Evolutionary conservation across 2,329 filamentous ascomycete species (phyloP), one percentile per base, ranked within the genome.

Genomic region (Neopestalotiopsis clavispora): DNA sequence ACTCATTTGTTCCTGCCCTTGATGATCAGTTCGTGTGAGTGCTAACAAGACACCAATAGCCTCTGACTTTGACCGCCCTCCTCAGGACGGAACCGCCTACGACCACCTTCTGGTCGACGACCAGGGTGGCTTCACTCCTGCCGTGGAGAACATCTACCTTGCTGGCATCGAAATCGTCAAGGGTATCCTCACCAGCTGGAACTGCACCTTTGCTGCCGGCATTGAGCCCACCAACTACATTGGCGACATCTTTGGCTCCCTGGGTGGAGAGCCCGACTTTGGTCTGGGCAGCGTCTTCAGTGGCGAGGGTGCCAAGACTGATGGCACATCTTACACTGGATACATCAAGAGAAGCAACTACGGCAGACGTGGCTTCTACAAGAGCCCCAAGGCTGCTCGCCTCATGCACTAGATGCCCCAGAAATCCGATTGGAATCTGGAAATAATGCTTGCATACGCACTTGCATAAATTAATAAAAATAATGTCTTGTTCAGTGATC

Each of bases 21-120:
- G 23, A 28, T 28, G 23, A 28, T 28, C 23, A 28, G 23, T 28
- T 28, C 23, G 1, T 28, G 23, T 28, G 10, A 52, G 45, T 52
- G n/a, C n/a, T 52, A 17, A 52, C 45, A 4, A n/a, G 17, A 52
- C n/a, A 7, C 10, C 42, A 1, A 52, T 61, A 75, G 90, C 86
- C 1, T 91, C 89, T 10, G 89, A 94, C 80, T 94, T 94, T 75
- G 92, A 94, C 76, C 87, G 92, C 5, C 90, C 90, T 0, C 90
- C 88, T 30, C 86, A 87, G 0, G 87, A 85, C 12, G 78, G 87
- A 7, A 83, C 85, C 0, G 84, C 88, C 9, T 83, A 85, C 23
- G 83, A 89, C 49, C 91, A 93, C 74, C 83, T 94, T 9, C 84
- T 88, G 52, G 83, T 86, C 56, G 80, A 84, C 0, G 80, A 91